Base-by-base conservation (phyloP, 2,329 filamentous ascomycete genomes). In the Cryphonectria radicalis region DNA sequence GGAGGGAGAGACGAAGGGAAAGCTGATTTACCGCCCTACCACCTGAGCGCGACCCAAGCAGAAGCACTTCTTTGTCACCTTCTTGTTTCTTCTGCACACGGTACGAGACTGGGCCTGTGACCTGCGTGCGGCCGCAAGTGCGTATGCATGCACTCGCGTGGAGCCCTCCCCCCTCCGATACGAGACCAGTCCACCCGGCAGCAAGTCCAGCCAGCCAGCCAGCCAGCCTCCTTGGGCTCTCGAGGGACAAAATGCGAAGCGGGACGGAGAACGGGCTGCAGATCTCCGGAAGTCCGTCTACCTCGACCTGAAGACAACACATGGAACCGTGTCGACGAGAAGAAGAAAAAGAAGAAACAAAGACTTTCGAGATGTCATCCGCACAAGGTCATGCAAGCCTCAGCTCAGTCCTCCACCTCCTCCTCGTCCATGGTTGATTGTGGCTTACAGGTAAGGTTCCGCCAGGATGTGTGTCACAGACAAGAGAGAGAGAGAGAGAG, bases 41-140 rank as follows among this genome's bases (percentile, higher is more conserved):
- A n/a, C 10, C 53, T 57, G 55, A 59, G 5, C 46, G 22, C 17
- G 46, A 32, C 55, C 55, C 55, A 59, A 14, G 28, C 55, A 59
- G 25, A 59, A 59, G 55, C 50, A 10, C 55, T 32, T 13, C 53
- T 13, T 28, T 28, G 7, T 50, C 37, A 40, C 6, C 35, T 37
- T 3, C 46, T 7, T n/a, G 19, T n/a, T 50, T 50, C 46, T 50
- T 50, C 14, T 32, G 14, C 14, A 28, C 25, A 14, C 55, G 55
- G 55, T 28, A 59, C 55, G 55, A 59, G 55, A 59, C 55, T 32
- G 55, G 53, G 55, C 55, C 55, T 32, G 55, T 59, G 55, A 17
- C 13, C n/a, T 19, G 55, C 17, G 25, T 19, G 25, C 14, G 13
- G 28, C 55, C 55, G 55, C 55, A 32, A 32, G 25, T 32, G 55